Evolutionary conservation across 805 yeast species (phyloP), one percentile per base, ranked within the genome.

Genomic region (Pichia nanzhaoensis): DNA sequence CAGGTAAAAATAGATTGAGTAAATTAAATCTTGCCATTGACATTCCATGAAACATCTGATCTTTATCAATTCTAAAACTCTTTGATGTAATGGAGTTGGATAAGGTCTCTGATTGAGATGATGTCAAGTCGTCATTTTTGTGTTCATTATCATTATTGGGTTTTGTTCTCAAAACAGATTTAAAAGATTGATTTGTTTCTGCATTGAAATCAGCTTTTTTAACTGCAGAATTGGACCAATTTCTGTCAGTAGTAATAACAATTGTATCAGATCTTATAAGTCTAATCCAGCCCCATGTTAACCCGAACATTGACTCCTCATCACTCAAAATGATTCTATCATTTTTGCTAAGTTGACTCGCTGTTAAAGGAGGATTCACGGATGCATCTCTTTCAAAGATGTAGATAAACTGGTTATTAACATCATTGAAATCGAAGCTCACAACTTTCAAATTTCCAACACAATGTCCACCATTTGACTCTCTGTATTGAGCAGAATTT

Each of bases 271-370:
- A 63, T 6, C 71, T 65, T 0, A 84, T 64, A 3, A 58, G 53
- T 5, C 66, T 63, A 4, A 89, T 70, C 37, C 59, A 62, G 0
- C 95, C 96, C 41, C 70, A 70, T 1, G 88, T 78, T 20, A 90
- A 55, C 0, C 86, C 84, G 60, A 82, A 82, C 18, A 34, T 47
- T 1, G 95, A 95, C 0, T 60, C 49, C 54, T 86, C 95, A 59
- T 85, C 95, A 56, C 96, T 88, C 1, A 89, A 66, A 14, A 84
- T 69, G 1, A 90, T 74, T 34, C 78, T 68, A 56, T 90, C 96
- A 50, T 74, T 70, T 33, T 70, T 66, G 0, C 66, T 42, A 2
- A 88, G 54, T 47, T 82, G 87, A 0, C 82, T 65, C 31, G 60
- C 59, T 8, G 37, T 46, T 47, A 67, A 45, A 8, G 67, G 45